phyloP scores from a whole-genome alignment of 768 basidiomycete species.

The Pisolithus tinctorius region DNA sequence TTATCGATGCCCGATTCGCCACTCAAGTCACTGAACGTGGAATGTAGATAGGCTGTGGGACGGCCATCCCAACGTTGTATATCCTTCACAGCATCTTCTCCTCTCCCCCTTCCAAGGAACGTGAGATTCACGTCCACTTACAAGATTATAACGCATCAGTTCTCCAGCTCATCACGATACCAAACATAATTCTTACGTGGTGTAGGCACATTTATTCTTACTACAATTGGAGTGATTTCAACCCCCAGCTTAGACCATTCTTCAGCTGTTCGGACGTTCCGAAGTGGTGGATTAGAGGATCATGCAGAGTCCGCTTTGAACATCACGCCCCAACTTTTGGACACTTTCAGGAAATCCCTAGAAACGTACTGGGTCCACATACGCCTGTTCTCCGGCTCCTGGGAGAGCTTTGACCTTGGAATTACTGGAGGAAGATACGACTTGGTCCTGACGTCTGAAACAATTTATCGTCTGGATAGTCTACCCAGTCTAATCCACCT shows the following conservation, averaged over 20 bases:
- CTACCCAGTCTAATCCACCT: slow-evolving; percentile 54
- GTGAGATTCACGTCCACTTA: slow-evolving; percentile 56
- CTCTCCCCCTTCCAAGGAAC: slow-evolving; percentile 8
- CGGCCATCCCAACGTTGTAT: slow-evolving; percentile 76
- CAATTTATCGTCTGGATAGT: slow-evolving; percentile 73
- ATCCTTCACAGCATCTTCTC: slow-evolving; percentile 59
- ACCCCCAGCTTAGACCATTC: slow-evolving; percentile 46
- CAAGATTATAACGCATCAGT: slow-evolving; percentile 92
- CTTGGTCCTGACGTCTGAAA: slow-evolving; percentile 84
- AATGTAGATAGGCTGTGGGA: slow-evolving; percentile 84
- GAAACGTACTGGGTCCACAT: slow-evolving; percentile 47
- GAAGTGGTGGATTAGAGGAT: slow-evolving; percentile 23
- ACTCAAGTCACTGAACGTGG: not conserved
- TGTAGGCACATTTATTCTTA: slow-evolving; percentile 43
- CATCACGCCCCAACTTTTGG: slow-evolving; percentile 57
- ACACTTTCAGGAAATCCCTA: slow-evolving; percentile 60
- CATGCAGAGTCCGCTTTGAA: slow-evolving; percentile 46
- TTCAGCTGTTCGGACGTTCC: slow-evolving; percentile 44
- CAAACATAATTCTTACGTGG: slow-evolving; percentile 76
- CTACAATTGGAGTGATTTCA: not conserved
- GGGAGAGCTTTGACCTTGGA: slow-evolving; percentile 48
- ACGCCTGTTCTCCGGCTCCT: slow-evolving; percentile 77
- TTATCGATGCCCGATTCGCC: not conserved
- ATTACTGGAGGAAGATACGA: slow-evolving; percentile 44
- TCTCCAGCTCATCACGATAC: slow-evolving; percentile 69